Base-by-base conservation (phyloP, 108 stramenopile species). In the Nitzschia palea region DNA sequence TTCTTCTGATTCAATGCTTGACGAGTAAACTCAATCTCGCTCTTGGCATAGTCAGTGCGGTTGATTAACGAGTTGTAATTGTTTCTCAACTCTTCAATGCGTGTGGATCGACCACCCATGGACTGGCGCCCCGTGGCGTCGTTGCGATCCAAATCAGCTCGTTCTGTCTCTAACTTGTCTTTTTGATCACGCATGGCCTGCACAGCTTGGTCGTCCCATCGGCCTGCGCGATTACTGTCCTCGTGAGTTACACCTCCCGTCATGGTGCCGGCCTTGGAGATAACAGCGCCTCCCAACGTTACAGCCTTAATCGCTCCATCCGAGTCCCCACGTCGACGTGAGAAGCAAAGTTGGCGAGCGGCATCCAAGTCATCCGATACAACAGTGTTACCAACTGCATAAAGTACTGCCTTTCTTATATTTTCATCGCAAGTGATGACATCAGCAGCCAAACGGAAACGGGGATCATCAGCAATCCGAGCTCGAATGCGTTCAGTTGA, bases 201-300 rank as follows among this genome's bases (percentile, higher is more conserved):
- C 29, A 93, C 64, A 33, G 73, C 91, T 58, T 80, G 80, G 48
- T 91, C 86, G 35, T 82, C 82, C 89, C 86, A 93, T 31, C 89
- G 78, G 25, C 88, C 89, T 29, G 88, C 88, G 2, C 84, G 77
- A 59, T 79, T 80, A 65, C 62, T 68, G 43, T 84, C 80, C 18
- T 92, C 91, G 55, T 76, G 78, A 45, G 58, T 58, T 14, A 86
- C 81, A 51, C 98, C 98, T 5, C 98, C 98, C 5, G 97, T 99
- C 96, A 99, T 99, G 51, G 94, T 97, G 28, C 97, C 98, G 12
- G 94, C 92, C 78, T 97, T 98, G 80, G 86, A 86, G 62, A 99
- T 97, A 48, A 97, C 91, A 30, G 89, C 87, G 6, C 98, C 98
- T 28, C 79, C 87, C 28, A 98, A 32, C 3, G 97, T 98, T 43